Percentiles rank a stretch among this genome's conserved stretches.
These are phyloP conservation scores for Stentor roeselii DNA, from an alignment of 73 alveolate genomes.

Conservation along the genomic window DNA sequence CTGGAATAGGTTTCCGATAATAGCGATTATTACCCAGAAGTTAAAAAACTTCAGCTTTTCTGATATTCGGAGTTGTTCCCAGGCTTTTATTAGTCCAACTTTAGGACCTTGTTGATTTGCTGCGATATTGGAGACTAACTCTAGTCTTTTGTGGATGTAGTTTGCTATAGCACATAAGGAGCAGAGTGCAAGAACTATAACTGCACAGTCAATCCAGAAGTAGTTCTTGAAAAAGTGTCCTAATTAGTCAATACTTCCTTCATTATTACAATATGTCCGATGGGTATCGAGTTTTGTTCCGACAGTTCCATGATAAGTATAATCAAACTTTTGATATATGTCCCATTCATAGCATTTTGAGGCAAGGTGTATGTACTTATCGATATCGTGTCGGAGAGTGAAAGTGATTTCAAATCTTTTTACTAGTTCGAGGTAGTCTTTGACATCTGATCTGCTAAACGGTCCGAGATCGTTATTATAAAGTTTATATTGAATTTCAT, in stretches of 20 bases:
- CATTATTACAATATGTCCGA: not conserved
- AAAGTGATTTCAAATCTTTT: constrained; percentile 11
- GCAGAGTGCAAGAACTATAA: not conserved
- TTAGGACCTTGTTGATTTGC: not conserved
- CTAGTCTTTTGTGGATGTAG: not conserved
- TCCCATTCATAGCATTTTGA: not conserved
- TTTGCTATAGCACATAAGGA: not conserved
- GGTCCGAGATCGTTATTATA: constrained; percentile 7
- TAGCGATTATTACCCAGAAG: constrained; percentile 68
- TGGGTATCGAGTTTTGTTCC: not conserved
- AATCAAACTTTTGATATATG: not conserved
- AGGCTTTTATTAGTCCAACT: constrained; percentile 17
- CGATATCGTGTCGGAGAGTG: not conserved
- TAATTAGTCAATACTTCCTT: not conserved
- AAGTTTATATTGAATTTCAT: not conserved
- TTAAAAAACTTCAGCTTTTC: constrained; percentile 65
- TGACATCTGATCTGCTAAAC: not conserved
- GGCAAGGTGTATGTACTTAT: not conserved
- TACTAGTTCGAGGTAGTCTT: not conserved
- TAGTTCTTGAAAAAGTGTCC: not conserved
- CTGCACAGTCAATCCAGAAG: not conserved
- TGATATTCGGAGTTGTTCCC: constrained; percentile 52
- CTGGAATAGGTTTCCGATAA: constrained; percentile 70
- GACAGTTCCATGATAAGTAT: constrained; percentile 11
- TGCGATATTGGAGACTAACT: not conserved